These are phyloP conservation scores for Glycine tomentella DNA, from an alignment of 306 rosid genomes.

Conservation along the genomic window DNA sequence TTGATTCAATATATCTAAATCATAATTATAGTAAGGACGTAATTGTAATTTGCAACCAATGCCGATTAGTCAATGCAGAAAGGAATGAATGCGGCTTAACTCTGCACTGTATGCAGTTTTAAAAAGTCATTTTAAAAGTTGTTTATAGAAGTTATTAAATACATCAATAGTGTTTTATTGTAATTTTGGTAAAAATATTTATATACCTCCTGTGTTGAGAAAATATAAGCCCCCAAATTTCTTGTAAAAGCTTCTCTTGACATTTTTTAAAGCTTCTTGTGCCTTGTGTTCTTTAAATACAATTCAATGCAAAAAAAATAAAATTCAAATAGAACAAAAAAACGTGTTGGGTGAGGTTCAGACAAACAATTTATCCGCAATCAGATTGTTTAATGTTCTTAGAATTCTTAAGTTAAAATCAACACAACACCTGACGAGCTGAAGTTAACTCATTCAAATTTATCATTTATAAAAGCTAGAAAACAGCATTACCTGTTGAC, in stretches of 20 bases:
- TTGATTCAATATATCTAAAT: neutral
- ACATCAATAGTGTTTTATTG: neutral
- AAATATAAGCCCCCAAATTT: neutral
- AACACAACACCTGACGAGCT: constrained; percentile 28
- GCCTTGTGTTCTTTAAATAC: neutral
- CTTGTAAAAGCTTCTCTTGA: constrained; percentile 6
- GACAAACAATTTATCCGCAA: neutral
- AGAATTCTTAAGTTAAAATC: neutral
- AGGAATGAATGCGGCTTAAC: neutral
- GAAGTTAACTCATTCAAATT: constrained; percentile 29
- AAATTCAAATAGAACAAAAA: neutral
- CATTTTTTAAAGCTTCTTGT: neutral
- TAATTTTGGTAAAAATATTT: neutral
- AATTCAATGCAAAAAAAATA: neutral
- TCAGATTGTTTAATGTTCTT: neutral
- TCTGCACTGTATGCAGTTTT: neutral
- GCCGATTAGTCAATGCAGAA: neutral
- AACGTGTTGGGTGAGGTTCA: neutral
- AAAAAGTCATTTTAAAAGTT: neutral
- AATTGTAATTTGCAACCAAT: too few relatives aligned
- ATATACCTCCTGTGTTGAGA: neutral
- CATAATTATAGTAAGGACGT: neutral
- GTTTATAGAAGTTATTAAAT: neutral
- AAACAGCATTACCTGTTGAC: constrained; percentile 73
- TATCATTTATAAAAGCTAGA: constrained; percentile 16